Evolutionary conservation across 2,329 filamentous ascomycete species (phyloP), one percentile per base, ranked within the genome.

Genomic region (Penicillium sp.): DNA sequence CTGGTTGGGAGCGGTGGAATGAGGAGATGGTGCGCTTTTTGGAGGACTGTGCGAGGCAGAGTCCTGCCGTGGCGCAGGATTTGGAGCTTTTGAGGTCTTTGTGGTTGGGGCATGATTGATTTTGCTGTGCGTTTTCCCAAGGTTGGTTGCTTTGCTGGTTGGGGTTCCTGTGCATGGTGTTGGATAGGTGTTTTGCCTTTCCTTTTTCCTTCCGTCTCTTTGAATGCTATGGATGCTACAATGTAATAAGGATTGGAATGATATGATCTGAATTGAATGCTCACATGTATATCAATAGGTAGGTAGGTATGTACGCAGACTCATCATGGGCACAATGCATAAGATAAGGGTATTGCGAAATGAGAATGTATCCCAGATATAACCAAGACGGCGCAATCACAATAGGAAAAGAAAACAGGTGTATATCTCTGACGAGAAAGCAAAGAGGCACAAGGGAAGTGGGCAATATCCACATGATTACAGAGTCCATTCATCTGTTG

Each of bases 401-500:
- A 23, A 23, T 23, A 23, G 23, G 13, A 9, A 12, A 13, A 7
- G 4, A 4, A 6, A 28, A n/a, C 25, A 38, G 20, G 13, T 23
- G 29, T 12, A 13, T 44, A 37, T 24, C 18, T 25, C 29, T 12
- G 9, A 24, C 13, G 20, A 10, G 10, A 20, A 18, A 46, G 18
- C 1, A 31, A 46, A 35, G 23, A 31, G 31, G 37, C 15, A 18
- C 28, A 37, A 38, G 15, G 35, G 15, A n/a, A 10, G 23, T 18
- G 32, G 28, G 23, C 6, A 31, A 4, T 24, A 24, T 20, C 15
- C 31, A 27, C 2, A 3, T 28, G 6, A 24, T 72, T 71, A 87
- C 54, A 87, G 70, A 44, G 82, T 84, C 93, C 93, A 98, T 63
- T 95, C 90, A 48, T 84, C 82, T 55, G 76, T 75, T 66, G 91